Conservation (phyloP, 495 filamentous ascomycete species). For the Arthonia radiata region DNA sequence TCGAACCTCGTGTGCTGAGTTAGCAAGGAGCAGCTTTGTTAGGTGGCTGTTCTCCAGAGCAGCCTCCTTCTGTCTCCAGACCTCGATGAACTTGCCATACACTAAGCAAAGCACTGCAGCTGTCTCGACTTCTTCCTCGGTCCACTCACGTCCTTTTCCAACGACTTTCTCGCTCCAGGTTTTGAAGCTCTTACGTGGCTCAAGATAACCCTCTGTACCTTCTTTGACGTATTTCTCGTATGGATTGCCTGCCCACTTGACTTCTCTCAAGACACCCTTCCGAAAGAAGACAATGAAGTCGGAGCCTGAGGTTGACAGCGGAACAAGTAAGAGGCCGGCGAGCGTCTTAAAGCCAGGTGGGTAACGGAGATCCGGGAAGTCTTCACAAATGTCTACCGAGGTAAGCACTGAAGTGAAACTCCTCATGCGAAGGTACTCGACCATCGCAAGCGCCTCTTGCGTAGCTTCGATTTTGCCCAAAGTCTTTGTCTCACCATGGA, state of each 20-base stretch:
- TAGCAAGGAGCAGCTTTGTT: conserved; percentile 58
- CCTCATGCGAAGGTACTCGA: conserved; percentile 66
- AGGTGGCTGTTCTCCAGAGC: conserved; percentile 61
- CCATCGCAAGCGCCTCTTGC: conserved; percentile 63
- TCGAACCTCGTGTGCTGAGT: conserved; percentile 85
- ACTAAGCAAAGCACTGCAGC: conserved; percentile 74
- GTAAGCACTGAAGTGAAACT: conserved; percentile 52
- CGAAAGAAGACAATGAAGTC: conserved; percentile 92
- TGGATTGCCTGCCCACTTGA: conserved; percentile 86
- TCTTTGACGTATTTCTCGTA: conserved; percentile 53
- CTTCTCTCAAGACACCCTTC: conserved; percentile 48
- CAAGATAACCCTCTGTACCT: conserved; percentile 43
- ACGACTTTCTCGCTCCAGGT: conserved; percentile 54
- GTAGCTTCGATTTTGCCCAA: conserved; percentile 48
- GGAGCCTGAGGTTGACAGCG: conserved; percentile 44
- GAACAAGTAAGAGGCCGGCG: conserved; percentile 64
- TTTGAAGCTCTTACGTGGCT: conserved; percentile 55
- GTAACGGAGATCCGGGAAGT: conserved; percentile 70
- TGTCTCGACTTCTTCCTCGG: conserved; percentile 57
- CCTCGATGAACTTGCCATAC: conserved; percentile 78
- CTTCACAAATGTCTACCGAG: conserved; percentile 49
- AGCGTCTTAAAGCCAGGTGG: conserved; percentile 55
- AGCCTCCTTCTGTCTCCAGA: conserved; percentile 82
- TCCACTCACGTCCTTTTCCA: conserved; percentile 53
- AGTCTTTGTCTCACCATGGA: conserved; percentile 70